Evolutionary conservation across 192 early-diverging fungal genomes (phyloP), one percentile per base, ranked within the genome.

Genomic region (Phycomyces nitens): DNA sequence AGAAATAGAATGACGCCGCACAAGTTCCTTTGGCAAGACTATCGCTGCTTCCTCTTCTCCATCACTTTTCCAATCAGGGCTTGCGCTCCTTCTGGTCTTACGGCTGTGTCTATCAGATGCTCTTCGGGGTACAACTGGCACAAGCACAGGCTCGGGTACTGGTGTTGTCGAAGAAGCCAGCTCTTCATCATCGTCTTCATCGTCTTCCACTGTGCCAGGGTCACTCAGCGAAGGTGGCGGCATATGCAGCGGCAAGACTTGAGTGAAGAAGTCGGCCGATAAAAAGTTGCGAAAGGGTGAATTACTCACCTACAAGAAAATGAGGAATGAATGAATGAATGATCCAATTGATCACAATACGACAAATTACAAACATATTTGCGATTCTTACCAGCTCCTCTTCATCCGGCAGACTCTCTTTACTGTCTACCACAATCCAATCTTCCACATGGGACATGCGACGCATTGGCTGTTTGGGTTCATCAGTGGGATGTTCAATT

Each of bases 401-500:
- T 64, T 73, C 71, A 53, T 73, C 71, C n/a, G 71, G 71, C 21
- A 73, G 26, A 38, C 59, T 52, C 62, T 73, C 71, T 59, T 73
- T 73, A 44, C 65, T 68, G 52, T 73, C 71, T 10, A 73, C 71
- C 18, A 39, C 51, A 18, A 68, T 60, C 71, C 71, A 73, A 49
- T 73, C 62, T 50, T 73, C 71, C 24, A 73, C 71, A 59, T 73
- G 71, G n/a, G 71, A 73, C 71, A 73, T 73, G 9, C 71, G 54
- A 62, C 71, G 53, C 34, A 69, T 43, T 16, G 34, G 10, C 56
- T 53, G 60, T 9, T 42, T 24, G 18, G 51, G 62, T 43, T 39
- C 39, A 22, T 40, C 16, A 18, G 3, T 42, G 41, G 20, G 16
- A 34, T 34, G 23, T 34, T 55, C 34, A 7, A 15, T 5, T 21